Evolutionary conservation across 192 early-diverging fungal genomes (phyloP), one percentile per base, ranked within the genome.

Genomic region (Physocladia obscura): DNA sequence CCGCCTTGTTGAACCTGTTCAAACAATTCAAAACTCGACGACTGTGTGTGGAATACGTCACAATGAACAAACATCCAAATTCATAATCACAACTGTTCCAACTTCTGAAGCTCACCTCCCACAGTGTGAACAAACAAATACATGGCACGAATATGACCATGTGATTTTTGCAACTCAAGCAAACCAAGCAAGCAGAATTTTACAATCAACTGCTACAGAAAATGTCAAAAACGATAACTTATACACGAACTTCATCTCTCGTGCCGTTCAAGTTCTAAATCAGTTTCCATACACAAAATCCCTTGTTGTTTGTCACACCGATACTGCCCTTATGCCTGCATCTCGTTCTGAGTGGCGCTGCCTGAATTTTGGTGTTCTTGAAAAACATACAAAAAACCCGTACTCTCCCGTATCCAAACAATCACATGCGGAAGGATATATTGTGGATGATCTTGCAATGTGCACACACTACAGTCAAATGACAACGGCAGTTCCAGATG

Each of bases 141-240:
- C 19, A 11, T 57, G 38, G 63, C 74, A 24, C 27, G 30, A 17
- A 0, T 84, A 77, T 62, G 74, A 79, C 38, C 69, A 85, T 47
- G 79, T 83, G 24, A 58, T 85, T 26, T 83, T 85, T 54, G 79
- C 83, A 6, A 79, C 79, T 5, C 83, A 85, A 70, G 83, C 80
- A 6, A 77, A 76, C 71, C 78, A 81, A 57, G 79, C 79, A 32
- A 62, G 49, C 13, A 35, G 70, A 17, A 78, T 82, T 49, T 57
- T 84, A 19, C 27, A 40, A 4, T 40, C 31, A 24, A 63, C 73
- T 26, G 39, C 39, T 2, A 24, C 50, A 21, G 56, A 37, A 1
- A 29, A 37, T 26, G 49, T 34, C 0, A 64, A 71, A 56, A 15
- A 22, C 38, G 34, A 13, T 13, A 44, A 32, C 51, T 17, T 57